These are phyloP conservation scores for Aspergillus bombycis DNA, from an alignment of 2,329 filamentous ascomycete species.

Conservation along the genomic window DNA sequence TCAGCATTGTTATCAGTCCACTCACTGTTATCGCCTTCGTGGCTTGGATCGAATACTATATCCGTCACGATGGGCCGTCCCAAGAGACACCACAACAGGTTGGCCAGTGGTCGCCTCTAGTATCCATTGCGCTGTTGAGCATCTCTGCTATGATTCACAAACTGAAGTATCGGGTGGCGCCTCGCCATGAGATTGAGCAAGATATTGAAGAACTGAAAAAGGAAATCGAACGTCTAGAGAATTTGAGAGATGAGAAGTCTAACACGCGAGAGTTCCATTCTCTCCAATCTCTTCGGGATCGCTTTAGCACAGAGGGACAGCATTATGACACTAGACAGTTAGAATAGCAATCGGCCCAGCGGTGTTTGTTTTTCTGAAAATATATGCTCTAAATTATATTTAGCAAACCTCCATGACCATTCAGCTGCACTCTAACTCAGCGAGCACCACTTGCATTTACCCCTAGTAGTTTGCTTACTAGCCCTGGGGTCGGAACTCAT, in stretches of 20 bases:
- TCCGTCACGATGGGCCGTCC: slow-evolving; percentile 31
- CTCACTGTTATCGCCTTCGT: slow-evolving; percentile 36
- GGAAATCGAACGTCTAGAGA: neutral
- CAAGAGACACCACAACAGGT: slow-evolving; percentile 35
- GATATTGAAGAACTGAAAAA: slow-evolving; percentile 29
- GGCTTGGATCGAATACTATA: slow-evolving; percentile 37
- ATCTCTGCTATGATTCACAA: slow-evolving; percentile 32
- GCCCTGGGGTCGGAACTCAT: too few relatives aligned
- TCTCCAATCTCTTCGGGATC: neutral
- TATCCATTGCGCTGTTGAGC: slow-evolving; percentile 32
- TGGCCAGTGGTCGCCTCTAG: slow-evolving; percentile 35
- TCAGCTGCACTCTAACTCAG: too few relatives aligned
- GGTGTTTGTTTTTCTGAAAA: neutral
- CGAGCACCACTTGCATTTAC: too few relatives aligned
- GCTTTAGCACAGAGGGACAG: neutral
- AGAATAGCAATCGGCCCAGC: neutral
- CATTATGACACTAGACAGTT: neutral
- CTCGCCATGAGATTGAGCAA: slow-evolving; percentile 30
- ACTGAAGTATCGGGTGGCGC: slow-evolving; percentile 32
- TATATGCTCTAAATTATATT: neutral
- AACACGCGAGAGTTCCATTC: neutral
- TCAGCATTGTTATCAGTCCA: slow-evolving; percentile 36
- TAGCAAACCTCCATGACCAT: too few relatives aligned
- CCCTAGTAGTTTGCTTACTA: too few relatives aligned
- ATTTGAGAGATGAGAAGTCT: neutral